These are phyloP conservation scores for Colletotrichum sp. DNA, from an alignment of 2,329 filamentous ascomycete genomes.

Conservation along the genomic window DNA sequence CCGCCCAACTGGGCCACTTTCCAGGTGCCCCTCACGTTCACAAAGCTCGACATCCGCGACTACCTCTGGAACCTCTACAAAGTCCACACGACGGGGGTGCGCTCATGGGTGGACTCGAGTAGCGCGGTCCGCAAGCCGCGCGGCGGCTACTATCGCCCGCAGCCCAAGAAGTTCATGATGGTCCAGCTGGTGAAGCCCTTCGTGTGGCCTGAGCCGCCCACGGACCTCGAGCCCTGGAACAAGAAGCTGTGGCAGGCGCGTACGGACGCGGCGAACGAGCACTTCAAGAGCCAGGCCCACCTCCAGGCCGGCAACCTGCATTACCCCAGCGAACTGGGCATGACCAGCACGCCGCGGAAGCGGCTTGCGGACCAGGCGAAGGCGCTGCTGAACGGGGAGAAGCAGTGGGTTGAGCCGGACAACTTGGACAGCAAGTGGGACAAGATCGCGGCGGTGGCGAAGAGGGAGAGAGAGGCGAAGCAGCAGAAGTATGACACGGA, in stretches of 20 bases:
- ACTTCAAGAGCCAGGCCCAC: slow-evolving; percentile 39
- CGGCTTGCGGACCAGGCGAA: slow-evolving; percentile 57
- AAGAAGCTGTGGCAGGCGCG: slow-evolving; percentile 62
- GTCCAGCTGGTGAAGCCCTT: slow-evolving; percentile 89
- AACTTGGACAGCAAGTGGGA: slow-evolving; percentile 28
- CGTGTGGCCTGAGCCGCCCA: slow-evolving; percentile 78
- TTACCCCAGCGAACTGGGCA: slow-evolving; percentile 34
- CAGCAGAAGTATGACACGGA: background rate
- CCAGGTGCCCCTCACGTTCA: slow-evolving; percentile 88
- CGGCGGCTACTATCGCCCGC: slow-evolving; percentile 71
- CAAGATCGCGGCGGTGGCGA: slow-evolving; percentile 31
- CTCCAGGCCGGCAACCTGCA: slow-evolving; percentile 24
- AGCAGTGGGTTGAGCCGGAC: slow-evolving; percentile 48
- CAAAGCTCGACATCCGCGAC: slow-evolving; percentile 95
- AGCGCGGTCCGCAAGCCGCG: slow-evolving; percentile 56
- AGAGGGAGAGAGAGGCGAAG: slow-evolving; percentile 1
- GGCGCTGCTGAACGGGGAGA: slow-evolving; percentile 63
- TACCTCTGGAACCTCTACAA: slow-evolving; percentile 90
- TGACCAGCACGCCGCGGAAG: slow-evolving; percentile 46
- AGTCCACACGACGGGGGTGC: slow-evolving; percentile 74
- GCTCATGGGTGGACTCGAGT: slow-evolving; percentile 77
- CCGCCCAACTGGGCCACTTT: slow-evolving; percentile 87
- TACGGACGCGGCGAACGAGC: slow-evolving; percentile 47
- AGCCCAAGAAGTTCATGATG: slow-evolving; percentile 88
- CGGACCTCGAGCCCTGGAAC: slow-evolving; percentile 69